phyloP scores from a whole-genome alignment of 495 filamentous ascomycete genomes.

The Penicillium crystallinum region DNA sequence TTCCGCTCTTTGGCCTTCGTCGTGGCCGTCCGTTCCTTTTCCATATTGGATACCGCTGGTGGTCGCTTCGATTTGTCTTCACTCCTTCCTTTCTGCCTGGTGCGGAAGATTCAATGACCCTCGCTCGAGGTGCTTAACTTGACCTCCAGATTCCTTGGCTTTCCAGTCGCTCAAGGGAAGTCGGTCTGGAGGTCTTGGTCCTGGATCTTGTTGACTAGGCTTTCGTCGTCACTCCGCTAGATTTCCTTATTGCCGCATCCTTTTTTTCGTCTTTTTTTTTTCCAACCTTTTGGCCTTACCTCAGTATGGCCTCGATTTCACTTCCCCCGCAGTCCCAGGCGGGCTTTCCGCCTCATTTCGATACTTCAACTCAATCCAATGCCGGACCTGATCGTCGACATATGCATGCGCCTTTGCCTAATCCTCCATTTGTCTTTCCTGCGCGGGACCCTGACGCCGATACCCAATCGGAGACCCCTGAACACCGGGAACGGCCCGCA shows the following conservation, averaged over 20 bases:
- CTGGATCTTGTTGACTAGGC: slow-evolving; percentile 29
- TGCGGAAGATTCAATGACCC: slow-evolving; percentile 36
- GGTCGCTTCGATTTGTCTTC: slow-evolving; percentile 5
- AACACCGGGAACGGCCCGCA: slow-evolving; percentile 31
- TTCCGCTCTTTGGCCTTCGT: slow-evolving; percentile 31
- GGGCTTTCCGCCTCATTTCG: slow-evolving; percentile 32
- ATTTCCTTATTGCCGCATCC: slow-evolving; percentile 5
- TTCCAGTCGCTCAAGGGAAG: slow-evolving; percentile 32
- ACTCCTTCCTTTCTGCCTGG: slow-evolving; percentile 23
- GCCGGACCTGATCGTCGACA: slow-evolving; percentile 23
- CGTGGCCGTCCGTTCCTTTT: slow-evolving; percentile 49
- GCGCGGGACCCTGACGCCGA: slow-evolving; percentile 33
- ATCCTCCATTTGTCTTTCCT: slow-evolving; percentile 70
- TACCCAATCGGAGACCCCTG: slow-evolving; percentile 7
- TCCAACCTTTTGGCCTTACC: too few relatives aligned
- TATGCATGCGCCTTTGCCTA: slow-evolving; percentile 52
- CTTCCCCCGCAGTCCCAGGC: slow-evolving; percentile 34
- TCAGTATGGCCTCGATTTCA: slow-evolving; percentile 40
- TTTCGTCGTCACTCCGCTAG: slow-evolving; percentile 7
- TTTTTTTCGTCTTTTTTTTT: slow-evolving; percentile 8
- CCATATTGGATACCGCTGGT: slow-evolving; percentile 2
- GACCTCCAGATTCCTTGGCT: slow-evolving; percentile 43
- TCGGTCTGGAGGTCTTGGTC: slow-evolving; percentile 42
- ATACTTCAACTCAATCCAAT: slow-evolving; percentile 17
- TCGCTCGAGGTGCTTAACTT: slow-evolving; percentile 22